These are phyloP conservation scores for Yamadazyma atmosphaerica DNA, from an alignment of 1,139 yeast species.

Conservation along the genomic window DNA sequence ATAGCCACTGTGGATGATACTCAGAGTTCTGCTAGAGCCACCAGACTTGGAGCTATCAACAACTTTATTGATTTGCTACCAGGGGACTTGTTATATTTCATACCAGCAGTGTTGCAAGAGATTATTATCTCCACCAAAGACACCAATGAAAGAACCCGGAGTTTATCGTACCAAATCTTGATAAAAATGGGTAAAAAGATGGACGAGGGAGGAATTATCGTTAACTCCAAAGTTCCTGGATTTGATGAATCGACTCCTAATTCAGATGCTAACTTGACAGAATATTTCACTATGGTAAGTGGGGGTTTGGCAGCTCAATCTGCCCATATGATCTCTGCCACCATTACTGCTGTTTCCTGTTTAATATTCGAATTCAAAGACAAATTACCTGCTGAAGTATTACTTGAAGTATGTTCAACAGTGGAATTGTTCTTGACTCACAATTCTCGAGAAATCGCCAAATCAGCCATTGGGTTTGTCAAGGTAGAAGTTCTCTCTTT, in stretches of 20 bases:
- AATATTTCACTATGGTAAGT: conserved; percentile 88
- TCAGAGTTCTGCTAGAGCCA: conserved; percentile 77
- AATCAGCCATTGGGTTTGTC: conserved; percentile 90
- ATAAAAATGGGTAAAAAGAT: conserved; percentile 81
- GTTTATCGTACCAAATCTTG: conserved; percentile 71
- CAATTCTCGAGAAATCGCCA: conserved; percentile 89
- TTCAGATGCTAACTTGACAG: conserved; percentile 69
- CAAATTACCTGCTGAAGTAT: conserved; percentile 51
- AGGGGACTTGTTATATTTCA: conserved; percentile 61
- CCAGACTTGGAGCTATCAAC: conserved; percentile 70
- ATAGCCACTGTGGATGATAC: conserved; percentile 59
- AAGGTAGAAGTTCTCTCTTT: conserved; percentile 85
- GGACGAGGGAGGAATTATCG: conserved; percentile 69
- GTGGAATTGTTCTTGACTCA: conserved; percentile 89
- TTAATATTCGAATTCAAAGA: conserved; percentile 83
- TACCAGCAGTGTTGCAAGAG: conserved; percentile 83
- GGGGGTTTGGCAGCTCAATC: conserved; percentile 96
- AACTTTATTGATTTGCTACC: conserved; percentile 65
- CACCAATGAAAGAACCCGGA: conserved; percentile 88
- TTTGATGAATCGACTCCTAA: conserved; percentile 62
- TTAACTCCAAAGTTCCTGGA: conserved; percentile 67
- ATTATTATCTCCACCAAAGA: conserved; percentile 92
- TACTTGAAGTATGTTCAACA: conserved; percentile 80
- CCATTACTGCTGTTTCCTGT: conserved; percentile 88
- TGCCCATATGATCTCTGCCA: conserved; percentile 95